Base-by-base conservation (phyloP, 1,284 basidiomycete species). In the Malassezia caprae region DNA sequence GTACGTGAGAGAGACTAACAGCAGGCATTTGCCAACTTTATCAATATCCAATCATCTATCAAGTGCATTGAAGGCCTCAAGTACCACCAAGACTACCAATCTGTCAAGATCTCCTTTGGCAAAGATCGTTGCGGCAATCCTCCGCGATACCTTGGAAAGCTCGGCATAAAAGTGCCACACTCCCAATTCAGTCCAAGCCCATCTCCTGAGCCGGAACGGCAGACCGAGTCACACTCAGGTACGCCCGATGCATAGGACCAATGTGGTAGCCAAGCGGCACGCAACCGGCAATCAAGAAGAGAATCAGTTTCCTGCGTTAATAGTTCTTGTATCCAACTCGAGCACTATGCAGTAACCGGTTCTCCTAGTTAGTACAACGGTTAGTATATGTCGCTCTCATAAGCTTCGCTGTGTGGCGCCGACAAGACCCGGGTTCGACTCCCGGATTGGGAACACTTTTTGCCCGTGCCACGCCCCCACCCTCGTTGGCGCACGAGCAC, bases 61-160 rank as follows among this genome's bases (percentile, higher is more conserved):
- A 72, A 73, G 53, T 71, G 69, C 32, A 72, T 72, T 45, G 71
- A 73, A 51, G 69, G 65, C 6, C 72, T 73, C 62, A 73, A 72
- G 48, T 51, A 63, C 37, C 68, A 72, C 45, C 53, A 61, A 3
- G 71, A 73, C 54, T 73, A 73, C 46, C 60, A 63, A 51, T 63
- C 56, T 26, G 62, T 67, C 50, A 70, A 71, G 57, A 69, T 73
- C 37, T 62, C 65, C 30, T 69, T 67, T 45, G 71, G 71, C 35
- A 73, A 73, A 52, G 71, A 73, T 55, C 62, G 71, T 24, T 72
- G 69, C 27, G 69, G 69, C 15, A 71, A 69, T 37, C 64, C 67
- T 17, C 68, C 67, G 26, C 62, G 66, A 40, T 63, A 58, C 53
- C 23, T 67, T n/a, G 47, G 48, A 49, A 60, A 59, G 42, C 28